These are phyloP conservation scores for Hemileccinum impolitum DNA, from an alignment of 768 basidiomycete species.

Conservation along the genomic window DNA sequence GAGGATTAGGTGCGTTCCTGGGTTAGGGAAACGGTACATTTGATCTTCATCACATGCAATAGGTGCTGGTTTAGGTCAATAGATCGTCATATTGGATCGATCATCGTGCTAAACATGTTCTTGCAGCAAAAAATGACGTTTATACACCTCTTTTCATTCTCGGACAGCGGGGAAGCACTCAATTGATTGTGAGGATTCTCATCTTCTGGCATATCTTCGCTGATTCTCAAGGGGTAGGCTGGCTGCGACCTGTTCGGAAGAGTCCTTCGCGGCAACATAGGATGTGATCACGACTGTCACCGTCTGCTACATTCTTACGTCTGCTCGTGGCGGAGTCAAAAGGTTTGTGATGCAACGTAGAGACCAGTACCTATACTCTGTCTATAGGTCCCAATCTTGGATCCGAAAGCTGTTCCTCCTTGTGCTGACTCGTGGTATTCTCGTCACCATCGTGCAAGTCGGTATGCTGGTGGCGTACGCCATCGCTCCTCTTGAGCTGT, in stretches of 20 bases:
- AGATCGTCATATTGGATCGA: neutral
- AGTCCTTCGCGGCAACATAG: slow-evolving; percentile 4
- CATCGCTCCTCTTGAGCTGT: neutral
- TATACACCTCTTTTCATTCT: neutral
- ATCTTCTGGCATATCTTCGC: neutral
- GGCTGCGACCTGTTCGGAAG: slow-evolving; percentile 1
- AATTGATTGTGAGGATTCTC: neutral
- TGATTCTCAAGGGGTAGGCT: neutral
- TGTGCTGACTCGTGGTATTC: slow-evolving; percentile 13
- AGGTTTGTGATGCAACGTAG: neutral
- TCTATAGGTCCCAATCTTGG: slow-evolving; percentile 5
- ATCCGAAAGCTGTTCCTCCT: slow-evolving; percentile 11
- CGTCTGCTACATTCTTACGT: slow-evolving; percentile 12
- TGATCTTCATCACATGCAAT: neutral
- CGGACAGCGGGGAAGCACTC: neutral
- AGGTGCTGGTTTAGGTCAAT: slow-evolving; percentile 9
- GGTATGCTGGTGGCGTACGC: neutral
- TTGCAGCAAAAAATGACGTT: slow-evolving; percentile 1
- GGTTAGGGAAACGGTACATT: neutral
- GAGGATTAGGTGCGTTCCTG: slow-evolving; percentile 3
- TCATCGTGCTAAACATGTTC: neutral
- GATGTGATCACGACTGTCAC: slow-evolving; percentile 9
- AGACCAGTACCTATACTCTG: neutral
- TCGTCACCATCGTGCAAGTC: slow-evolving; percentile 13
- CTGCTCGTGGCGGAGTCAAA: slow-evolving; percentile 5